Conservation (phyloP, 495 filamentous ascomycete genomes). For the Penicillium parvum region DNA sequence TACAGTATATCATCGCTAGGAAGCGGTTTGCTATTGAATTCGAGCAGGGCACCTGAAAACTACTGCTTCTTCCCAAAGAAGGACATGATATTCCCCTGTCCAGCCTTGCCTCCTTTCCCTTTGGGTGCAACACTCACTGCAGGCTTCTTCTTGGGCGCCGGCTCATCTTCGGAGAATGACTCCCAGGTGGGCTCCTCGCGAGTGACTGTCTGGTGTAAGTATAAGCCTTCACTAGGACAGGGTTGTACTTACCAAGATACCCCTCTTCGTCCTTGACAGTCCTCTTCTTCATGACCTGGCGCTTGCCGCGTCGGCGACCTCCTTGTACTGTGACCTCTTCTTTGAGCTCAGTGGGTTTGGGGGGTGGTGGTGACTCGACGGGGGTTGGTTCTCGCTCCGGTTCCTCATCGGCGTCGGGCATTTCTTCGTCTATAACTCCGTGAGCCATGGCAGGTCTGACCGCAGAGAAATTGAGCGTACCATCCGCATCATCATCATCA, state of each 20-base stretch:
- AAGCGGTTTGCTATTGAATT: neutral
- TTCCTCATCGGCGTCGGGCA: constrained; percentile 46
- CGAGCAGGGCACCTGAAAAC: neutral
- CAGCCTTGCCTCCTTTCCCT: constrained; percentile 61
- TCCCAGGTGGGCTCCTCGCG: constrained; percentile 88
- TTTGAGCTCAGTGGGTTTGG: constrained; percentile 39
- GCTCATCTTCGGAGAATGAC: constrained; percentile 91
- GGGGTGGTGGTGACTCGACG: constrained; percentile 35
- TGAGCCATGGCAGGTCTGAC: constrained; percentile 5
- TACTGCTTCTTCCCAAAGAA: constrained; percentile 84
- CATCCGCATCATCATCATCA: constrained; percentile 58
- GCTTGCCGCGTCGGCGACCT: constrained; percentile 72
- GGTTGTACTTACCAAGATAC: constrained; percentile 67
- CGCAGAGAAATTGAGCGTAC: constrained; percentile 7
- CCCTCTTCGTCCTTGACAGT: constrained; percentile 89
- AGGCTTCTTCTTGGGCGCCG: constrained; percentile 61
- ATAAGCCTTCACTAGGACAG: neutral
- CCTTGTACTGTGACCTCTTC: constrained; percentile 46
- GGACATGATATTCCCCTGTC: constrained; percentile 87
- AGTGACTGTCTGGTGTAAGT: constrained; percentile 61
- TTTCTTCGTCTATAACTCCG: constrained; percentile 38
- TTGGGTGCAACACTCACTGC: constrained; percentile 38
- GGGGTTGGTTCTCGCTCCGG: constrained; percentile 47
- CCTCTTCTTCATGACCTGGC: constrained; percentile 85
- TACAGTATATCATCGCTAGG: no score